Evolutionary conservation across 306 rosid genomes (phyloP).

Genomic region (Prunus dulcis): DNA sequence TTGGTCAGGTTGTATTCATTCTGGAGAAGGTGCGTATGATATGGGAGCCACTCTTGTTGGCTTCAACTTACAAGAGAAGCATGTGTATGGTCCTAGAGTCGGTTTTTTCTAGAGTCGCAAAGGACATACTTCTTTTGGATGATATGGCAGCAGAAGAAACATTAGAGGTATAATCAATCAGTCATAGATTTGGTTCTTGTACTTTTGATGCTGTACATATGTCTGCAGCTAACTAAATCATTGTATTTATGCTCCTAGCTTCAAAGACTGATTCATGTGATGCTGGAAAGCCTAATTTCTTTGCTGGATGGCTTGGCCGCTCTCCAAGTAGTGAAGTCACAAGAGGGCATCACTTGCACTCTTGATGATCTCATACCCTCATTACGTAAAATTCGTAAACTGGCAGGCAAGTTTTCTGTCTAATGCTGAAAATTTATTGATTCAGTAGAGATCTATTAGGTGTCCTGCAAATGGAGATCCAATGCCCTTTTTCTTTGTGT

Average conservation of each 20-base stretch:
- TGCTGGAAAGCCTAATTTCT: slow-evolving; percentile 67
- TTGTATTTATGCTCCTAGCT: slow-evolving; percentile 45
- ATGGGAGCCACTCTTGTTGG: slow-evolving; percentile 92
- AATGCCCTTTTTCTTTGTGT: neutral
- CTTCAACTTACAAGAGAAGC: slow-evolving; percentile 75
- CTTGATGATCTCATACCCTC: slow-evolving; percentile 68
- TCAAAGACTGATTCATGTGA: slow-evolving; percentile 65
- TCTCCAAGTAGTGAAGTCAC: slow-evolving; percentile 38
- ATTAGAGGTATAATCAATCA: slow-evolving; percentile 51
- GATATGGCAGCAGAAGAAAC: slow-evolving; percentile 98
- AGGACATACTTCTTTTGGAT: slow-evolving; percentile 78
- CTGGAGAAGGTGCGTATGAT: slow-evolving; percentile 84
- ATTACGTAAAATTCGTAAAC: slow-evolving; percentile 68
- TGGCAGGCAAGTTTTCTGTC: slow-evolving; percentile 63
- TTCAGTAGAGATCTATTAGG: neutral
- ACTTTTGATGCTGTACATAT: neutral
- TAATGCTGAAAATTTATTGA: slow-evolving; percentile 7
- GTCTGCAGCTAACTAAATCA: slow-evolving; percentile 26
- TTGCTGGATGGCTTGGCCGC: slow-evolving; percentile 60
- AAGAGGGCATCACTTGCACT: slow-evolving; percentile 37
- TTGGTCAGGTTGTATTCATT: slow-evolving; percentile 78
- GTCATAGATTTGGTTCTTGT: neutral
- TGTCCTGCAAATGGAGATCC: slow-evolving; percentile 12
- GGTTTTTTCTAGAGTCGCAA: slow-evolving; percentile 70
- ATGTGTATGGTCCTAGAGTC: slow-evolving; percentile 78